Evolutionary conservation across 176 grass and related monocot species (phyloP), one percentile per base, ranked within the genome.

Genomic region (Triticum monococcum): DNA sequence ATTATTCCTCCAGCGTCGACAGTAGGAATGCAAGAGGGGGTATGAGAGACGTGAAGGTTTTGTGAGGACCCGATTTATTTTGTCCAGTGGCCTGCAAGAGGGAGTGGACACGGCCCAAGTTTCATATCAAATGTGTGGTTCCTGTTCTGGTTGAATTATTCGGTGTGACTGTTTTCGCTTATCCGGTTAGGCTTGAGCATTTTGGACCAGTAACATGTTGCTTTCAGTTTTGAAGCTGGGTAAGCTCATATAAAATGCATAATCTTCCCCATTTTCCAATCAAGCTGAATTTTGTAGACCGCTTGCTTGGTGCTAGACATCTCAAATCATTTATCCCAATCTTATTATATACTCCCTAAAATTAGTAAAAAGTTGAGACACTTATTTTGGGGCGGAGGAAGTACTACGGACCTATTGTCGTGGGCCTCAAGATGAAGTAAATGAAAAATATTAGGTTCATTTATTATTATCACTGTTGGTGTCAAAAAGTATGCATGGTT

Each of bases 1-100:
- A 74, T 57, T 84, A 83, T 91, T 91, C 85, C n/a, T 68, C 59
- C n/a, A 65, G 82, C 85, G 78, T 84, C 74, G 18, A 20, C 64
- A 28, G 68, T 62, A 83, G 10, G 64, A 63, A 78, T 77, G 40
- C 38, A 32, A 68, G 60, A 37, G 13, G 1, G 33, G 16, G 50
- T 23, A 48, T 71, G 73, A 48, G 80, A 76, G 65, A 83, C 25
- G 25, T 83, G 63, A 77, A 77, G 63, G 86, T 33, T 88, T 59
- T 69, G 18, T 56, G 25, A 41, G 61, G 70, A 12, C 60, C 17
- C 24, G 23, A 68, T 68, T 83, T 77, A 20, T 30, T 66, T 77
- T 57, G 71, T 82, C 46, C 33, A n/a, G 33, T 77, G 45, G 28
- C 71, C 31, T 56, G n/a, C 60, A 87, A 82, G 63, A 86, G 43